Evolutionary conservation across 371 early-diverging fungal genomes (phyloP), one percentile per base, ranked within the genome.

Genomic region (Blastocladiella emersonii): DNA sequence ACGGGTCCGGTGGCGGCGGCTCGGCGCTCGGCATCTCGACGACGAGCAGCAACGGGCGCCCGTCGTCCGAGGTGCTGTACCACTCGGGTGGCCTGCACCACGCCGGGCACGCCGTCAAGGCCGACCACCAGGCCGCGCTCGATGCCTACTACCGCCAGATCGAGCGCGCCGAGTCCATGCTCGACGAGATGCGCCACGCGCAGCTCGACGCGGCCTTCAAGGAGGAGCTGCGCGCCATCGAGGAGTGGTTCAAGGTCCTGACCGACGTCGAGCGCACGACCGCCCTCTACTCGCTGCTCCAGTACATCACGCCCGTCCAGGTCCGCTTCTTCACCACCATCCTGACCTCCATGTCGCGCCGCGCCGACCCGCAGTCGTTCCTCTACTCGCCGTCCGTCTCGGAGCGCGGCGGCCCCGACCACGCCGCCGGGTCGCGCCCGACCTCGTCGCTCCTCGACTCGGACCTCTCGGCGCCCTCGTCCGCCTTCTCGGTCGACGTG

Each of bases 181-280:
- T 95, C 30, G 93, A 95, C 71, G 85, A 88, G 36, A 93, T 95
- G 95, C 91, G 93, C n/a, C 78, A 79, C 41, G 88, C 88, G 23
- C 91, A 88, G 69, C 74, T 93, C 63, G 93, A 94, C 73, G 90
- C 87, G 63, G 84, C 82, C 62, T 96, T 95, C 69, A 87, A 89
- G 69, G 94, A 95, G 61, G 97, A 96, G 71, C 79, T 94, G 55
- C 81, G 83, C 35, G 90, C 92, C 53, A 90, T 95, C 57, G 93
- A 95, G 69, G 87, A 93, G 65, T 95, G 96, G 96, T 94, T 93
- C 76, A 75, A 79, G 17, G 91, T 90, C 35, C 77, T 93, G 62
- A 79, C 87, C 7, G 92, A 92, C 67, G 85, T 91, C 32, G 97
- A 96, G 74, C 78, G 92, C 34, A 95, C 93, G 2, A 86, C 93